Conservation (phyloP, 306 rosid genomes). For the Adenanthera pavonina region DNA sequence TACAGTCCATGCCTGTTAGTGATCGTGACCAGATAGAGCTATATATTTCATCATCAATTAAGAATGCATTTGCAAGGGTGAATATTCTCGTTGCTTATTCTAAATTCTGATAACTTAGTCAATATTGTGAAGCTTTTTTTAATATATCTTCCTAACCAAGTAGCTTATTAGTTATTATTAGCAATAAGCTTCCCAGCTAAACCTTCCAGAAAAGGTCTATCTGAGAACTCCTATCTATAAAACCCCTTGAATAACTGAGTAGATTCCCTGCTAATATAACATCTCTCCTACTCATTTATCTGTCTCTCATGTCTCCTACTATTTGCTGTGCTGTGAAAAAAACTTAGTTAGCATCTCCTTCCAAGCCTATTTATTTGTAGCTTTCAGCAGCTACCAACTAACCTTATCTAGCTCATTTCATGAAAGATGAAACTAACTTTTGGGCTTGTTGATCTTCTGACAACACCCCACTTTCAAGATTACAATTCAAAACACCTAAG, state of each 20-base stretch:
- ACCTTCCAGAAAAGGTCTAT: not conserved
- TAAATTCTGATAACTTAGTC: conserved; percentile 35
- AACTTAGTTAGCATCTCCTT: not conserved
- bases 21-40: conserved; percentile 95
- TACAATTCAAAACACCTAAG: not conserved
- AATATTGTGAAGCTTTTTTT: conserved; percentile 33
- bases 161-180: not conserved
- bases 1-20: conserved; percentile 65
- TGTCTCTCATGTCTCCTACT: not conserved
- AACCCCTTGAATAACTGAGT: not conserved
- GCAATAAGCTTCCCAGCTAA: not conserved
- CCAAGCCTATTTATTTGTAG: not conserved
- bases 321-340: not conserved
- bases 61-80: conserved; percentile 87
- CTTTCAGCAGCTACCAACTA: not conserved
- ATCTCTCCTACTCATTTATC: not conserved
- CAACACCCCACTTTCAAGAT: conserved; percentile 1
- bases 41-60: conserved; percentile 75
- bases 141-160: not conserved
- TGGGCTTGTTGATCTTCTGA: conserved; percentile 12
- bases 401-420: not conserved
- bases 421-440: not conserved
- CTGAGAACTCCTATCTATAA: not conserved
- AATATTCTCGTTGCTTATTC: conserved; percentile 44
- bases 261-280: not conserved